These are phyloP conservation scores for Pugionium cornutum DNA, from an alignment of 345 rosid species.

Conservation along the genomic window DNA sequence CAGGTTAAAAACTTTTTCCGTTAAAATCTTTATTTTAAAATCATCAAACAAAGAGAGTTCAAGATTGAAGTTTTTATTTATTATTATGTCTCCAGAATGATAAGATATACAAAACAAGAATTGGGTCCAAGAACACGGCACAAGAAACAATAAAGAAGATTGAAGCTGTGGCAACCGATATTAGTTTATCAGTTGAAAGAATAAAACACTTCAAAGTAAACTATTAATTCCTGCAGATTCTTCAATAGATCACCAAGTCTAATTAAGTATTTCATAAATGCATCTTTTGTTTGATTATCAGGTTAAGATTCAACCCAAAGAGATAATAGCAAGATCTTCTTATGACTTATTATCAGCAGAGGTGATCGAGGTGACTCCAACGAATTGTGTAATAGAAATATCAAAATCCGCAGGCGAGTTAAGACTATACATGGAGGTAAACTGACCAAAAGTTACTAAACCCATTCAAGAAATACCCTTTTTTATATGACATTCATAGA, in stretches of 20 bases:
- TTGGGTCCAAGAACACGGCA: slow-evolving; percentile 68
- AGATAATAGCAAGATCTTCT: slow-evolving; percentile 58
- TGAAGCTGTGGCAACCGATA: slow-evolving; percentile 75
- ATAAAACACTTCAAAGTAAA: slow-evolving; percentile 61
- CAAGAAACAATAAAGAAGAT: slow-evolving; percentile 76
- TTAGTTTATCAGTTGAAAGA: slow-evolving; percentile 60
- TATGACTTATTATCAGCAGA: slow-evolving; percentile 72
- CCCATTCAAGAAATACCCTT: not conserved
- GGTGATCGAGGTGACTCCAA: slow-evolving; percentile 85
- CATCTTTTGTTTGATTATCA: slow-evolving; percentile 26
- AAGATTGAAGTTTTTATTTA: not conserved
- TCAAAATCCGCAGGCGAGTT: slow-evolving; percentile 78
- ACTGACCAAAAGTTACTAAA: not conserved
- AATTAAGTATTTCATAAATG: too few species aligned
- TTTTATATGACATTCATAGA: too few species aligned
- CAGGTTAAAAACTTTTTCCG: slow-evolving; percentile 37
- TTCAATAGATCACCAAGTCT: too few species aligned
- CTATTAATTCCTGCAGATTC: not conserved
- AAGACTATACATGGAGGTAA: slow-evolving; percentile 65
- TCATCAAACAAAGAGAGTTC: not conserved
- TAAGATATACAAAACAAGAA: slow-evolving; percentile 60
- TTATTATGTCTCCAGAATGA: slow-evolving; percentile 50
- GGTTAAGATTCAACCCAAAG: slow-evolving; percentile 71
- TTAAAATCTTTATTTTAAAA: slow-evolving; percentile 1
- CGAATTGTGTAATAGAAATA: slow-evolving; percentile 80